Evolutionary conservation across 1,284 basidiomycete genomes (phyloP).

Genomic region (Cryptococcus maquisensis): DNA sequence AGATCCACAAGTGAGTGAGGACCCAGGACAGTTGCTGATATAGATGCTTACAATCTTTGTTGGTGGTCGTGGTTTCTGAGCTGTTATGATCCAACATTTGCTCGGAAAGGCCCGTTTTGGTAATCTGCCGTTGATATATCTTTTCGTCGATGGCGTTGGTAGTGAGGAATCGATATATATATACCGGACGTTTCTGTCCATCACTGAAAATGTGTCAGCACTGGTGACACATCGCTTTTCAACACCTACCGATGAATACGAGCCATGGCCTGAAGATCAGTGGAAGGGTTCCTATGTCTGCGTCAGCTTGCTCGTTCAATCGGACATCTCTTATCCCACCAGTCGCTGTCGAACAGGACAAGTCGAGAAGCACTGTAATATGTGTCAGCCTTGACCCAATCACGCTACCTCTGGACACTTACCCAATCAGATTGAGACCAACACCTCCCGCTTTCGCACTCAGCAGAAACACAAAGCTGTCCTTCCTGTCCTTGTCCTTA

Average conservation of each 20-base stretch:
- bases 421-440: slow-evolving; percentile 82
- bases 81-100: slow-evolving; percentile 51
- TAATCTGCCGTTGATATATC: slow-evolving; percentile 69
- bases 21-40: slow-evolving; percentile 12
- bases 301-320: background rate
- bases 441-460: slow-evolving; percentile 95
- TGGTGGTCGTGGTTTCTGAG: slow-evolving; percentile 17
- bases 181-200: slow-evolving; percentile 87
- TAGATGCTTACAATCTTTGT: slow-evolving; percentile 67
- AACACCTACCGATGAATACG: slow-evolving; percentile 78
- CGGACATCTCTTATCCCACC: slow-evolving; percentile 52
- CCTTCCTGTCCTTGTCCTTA: slow-evolving; percentile 17
- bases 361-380: slow-evolving; percentile 67
- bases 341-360: slow-evolving; percentile 81
- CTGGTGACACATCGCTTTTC: background rate
- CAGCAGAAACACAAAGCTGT: slow-evolving; percentile 73
- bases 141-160: slow-evolving; percentile 53
- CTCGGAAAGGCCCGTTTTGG: slow-evolving; percentile 77
- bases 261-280: slow-evolving; percentile 94
- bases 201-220: slow-evolving; percentile 57
- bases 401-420: background rate
- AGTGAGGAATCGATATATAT: slow-evolving; percentile 85
- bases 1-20: background rate
- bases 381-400: background rate
- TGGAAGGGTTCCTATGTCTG: slow-evolving; percentile 45